Conservation (phyloP, 2,329 filamentous ascomycete species). For the Thelonectria discophora region DNA sequence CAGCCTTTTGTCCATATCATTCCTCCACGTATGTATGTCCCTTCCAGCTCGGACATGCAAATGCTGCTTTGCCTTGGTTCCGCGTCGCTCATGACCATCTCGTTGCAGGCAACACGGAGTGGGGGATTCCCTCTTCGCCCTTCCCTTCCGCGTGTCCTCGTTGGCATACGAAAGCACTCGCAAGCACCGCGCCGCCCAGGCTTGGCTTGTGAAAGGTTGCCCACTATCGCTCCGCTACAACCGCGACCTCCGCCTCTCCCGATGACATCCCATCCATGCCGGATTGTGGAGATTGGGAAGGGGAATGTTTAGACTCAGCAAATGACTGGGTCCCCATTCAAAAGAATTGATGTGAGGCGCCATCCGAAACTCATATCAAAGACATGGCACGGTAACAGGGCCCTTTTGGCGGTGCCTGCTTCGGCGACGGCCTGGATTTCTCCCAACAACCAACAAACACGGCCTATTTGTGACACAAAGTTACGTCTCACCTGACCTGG, state of each 20-base stretch:
- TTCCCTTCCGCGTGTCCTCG: not conserved
- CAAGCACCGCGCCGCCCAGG: slow-evolving; percentile 9
- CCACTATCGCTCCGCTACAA: slow-evolving; percentile 18
- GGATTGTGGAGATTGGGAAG: slow-evolving; percentile 24
- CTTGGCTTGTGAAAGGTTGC: slow-evolving; percentile 13
- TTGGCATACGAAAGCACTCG: slow-evolving; percentile 1
- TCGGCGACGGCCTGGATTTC: slow-evolving; percentile 21
- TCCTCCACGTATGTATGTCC: slow-evolving; percentile 5
- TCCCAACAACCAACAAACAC: slow-evolving; percentile 11
- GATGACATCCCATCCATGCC: slow-evolving; percentile 26
- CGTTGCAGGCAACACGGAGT: slow-evolving; percentile 3
- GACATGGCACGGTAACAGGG: slow-evolving; percentile 22
- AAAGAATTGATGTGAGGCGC: slow-evolving; percentile 30
- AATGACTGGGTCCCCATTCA: slow-evolving; percentile 24
- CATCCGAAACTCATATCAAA: slow-evolving; percentile 29
- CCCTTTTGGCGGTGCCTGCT: slow-evolving; percentile 20
- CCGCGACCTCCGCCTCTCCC: slow-evolving; percentile 22
- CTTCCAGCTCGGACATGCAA: slow-evolving; percentile 12
- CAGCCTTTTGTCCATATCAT: slow-evolving; percentile 1
- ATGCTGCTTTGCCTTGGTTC: slow-evolving; percentile 2
- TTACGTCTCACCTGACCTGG: slow-evolving; percentile 27
- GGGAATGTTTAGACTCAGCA: slow-evolving; percentile 23
- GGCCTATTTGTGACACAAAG: slow-evolving; percentile 30
- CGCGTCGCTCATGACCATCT: slow-evolving; percentile 3
- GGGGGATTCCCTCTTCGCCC: not conserved